Evolutionary conservation across 805 yeast species (phyloP), one percentile per base, ranked within the genome.

Genomic region (Ogataea methanolica): DNA sequence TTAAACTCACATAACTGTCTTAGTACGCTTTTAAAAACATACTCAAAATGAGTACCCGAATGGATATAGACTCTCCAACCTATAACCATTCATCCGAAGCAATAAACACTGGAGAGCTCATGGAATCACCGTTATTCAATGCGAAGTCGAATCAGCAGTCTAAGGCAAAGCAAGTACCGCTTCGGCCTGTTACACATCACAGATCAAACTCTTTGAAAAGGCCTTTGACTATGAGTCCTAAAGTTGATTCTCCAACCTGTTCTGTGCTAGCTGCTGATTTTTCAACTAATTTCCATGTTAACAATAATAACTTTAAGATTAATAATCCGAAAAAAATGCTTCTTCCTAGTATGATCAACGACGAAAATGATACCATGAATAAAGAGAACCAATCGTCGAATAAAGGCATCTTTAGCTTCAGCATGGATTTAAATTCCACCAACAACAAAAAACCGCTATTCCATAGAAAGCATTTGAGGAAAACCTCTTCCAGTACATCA

Each of bases 161-260:
- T 36, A 17, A 16, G 17, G 44, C 26, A 33, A 43, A 33, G 39
- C 31, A 33, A 14, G 29, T 23, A n/a, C 42, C 39, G 6, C 46
- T 23, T 37, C 46, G 33, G 41, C 52, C 42, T 33, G 33, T 26
- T 19, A 14, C 44, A 12, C 62, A 55, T 31, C 59, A 43, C 55
- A 50, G 60, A 44, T 58, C 61, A 22, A 48, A 55, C 45, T 51
- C 61, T 16, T 46, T 63, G n/a, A 55, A 61, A 41, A 57, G 73
- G 34, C 72, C 73, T 1, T 50, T 64, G 19, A 48, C 57, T 2
- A 36, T 50, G 41, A 62, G 71, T 44, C 64, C 72, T 12, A 65
- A 62, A 50, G 68, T 66, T 40, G 75, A 71, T 46, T 65, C 73
- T 1, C 76, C 78, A 9, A 62, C 71, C 7, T 59, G 62, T 5